These are phyloP conservation scores for Thraustotheca clavata DNA, from an alignment of 352 stramenopile genomes.

Conservation along the genomic window DNA sequence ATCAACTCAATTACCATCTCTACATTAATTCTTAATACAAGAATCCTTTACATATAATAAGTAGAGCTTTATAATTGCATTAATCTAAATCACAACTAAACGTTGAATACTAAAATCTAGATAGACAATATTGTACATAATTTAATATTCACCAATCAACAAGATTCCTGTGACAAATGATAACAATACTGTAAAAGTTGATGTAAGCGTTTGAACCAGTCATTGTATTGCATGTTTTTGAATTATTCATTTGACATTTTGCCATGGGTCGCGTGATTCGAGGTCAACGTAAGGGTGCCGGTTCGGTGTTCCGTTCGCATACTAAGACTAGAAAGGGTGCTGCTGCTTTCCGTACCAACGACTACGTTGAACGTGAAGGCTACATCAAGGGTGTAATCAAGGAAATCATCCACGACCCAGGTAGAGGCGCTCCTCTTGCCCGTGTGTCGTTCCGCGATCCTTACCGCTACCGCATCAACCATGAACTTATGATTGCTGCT, in stretches of 20 bases:
- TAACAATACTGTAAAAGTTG: neutral
- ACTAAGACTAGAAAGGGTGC: conserved; percentile 68
- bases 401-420: conserved; percentile 98
- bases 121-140: too few relatives aligned
- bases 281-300: conserved; percentile 83
- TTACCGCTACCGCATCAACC: conserved; percentile 86
- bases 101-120: too few relatives aligned
- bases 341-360: conserved; percentile 59
- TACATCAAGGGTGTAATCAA: conserved; percentile 99
- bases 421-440: conserved; percentile 94
- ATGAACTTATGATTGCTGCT: conserved; percentile 95
- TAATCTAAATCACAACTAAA: too few relatives aligned
- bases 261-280: conserved; percentile 84
- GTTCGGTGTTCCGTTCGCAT: conserved; percentile 79
- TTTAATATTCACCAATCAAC: too few relatives aligned
- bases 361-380: conserved; percentile 92
- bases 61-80: too few relatives aligned
- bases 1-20: too few relatives aligned
- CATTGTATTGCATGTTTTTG: conserved; percentile 1
- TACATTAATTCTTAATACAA: too few relatives aligned
- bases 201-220: conserved; percentile 17
- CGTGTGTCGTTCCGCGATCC: conserved; percentile 91
- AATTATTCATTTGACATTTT: conserved; percentile 63
- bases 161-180: conserved; percentile 1
- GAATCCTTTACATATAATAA: too few relatives aligned